Evolutionary conservation across 1,284 basidiomycete genomes (phyloP), one percentile per base, ranked within the genome.

Genomic region (Pholiota adiposa): DNA sequence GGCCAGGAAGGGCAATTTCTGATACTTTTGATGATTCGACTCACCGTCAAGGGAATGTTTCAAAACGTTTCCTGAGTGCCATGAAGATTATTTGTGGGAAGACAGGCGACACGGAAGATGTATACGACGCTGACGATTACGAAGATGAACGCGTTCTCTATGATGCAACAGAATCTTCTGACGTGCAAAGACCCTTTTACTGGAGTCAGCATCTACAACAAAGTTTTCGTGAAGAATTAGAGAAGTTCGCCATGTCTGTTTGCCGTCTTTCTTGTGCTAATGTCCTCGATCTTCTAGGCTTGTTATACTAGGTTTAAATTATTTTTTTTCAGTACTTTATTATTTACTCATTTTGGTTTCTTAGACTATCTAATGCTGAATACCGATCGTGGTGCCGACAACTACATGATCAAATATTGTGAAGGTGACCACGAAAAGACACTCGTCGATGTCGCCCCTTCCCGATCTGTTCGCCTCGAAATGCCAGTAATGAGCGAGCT

Each of bases 361-460:
- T 38, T 54, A 87, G 94, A 95, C 74, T 94, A 90, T 74, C 81
- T 96, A 48, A 95, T 95, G 92, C 84, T 92, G 58, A 94, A 94
- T 72, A 95, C 93, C 11, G 92, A 92, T 67, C 85, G 89, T 54
- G 90, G 87, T 38, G 87, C 89, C 2, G 92, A 94, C 77, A 93
- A 93, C 72, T 93, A 91, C 73, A 94, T 94, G 92, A 91, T 93
- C 75, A 92, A 92, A 72, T 92, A 87, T 70, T 93, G 91, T 71
- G 88, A 91, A 73, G 87, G 83, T 56, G 85, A 86, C 54, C 86
- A 90, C 61, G 87, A 92, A 70, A 89, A 89, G 69, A 76, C 85
- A 0, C 79, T 89, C 29, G 87, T 93, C 33, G 88, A 92, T 63
- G 85, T 90, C 34, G 90, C 89, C 2, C 91, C 92, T n/a, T 83